These are phyloP conservation scores for Coprinopsis sp. DNA, from an alignment of 768 basidiomycete genomes.

Conservation along the genomic window DNA sequence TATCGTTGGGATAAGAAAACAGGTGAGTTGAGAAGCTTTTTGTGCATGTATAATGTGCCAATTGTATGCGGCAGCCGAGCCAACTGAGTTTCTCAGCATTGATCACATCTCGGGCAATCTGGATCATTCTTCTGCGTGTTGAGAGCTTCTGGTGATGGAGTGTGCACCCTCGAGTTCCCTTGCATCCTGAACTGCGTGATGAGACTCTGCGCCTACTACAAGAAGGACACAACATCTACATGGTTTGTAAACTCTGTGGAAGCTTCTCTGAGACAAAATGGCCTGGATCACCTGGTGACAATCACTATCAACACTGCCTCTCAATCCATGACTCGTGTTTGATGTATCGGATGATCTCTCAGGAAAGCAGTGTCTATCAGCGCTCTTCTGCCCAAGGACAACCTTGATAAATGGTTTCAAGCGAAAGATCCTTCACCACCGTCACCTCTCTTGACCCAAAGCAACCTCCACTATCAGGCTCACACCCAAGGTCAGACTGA, in stretches of 20 bases:
- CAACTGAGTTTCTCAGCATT: too few species aligned
- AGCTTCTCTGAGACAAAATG: conserved; percentile 15
- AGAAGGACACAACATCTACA: too few species aligned
- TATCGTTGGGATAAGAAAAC: too few species aligned
- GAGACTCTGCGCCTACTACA: too few species aligned
- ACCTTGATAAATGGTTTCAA: conserved; percentile 23
- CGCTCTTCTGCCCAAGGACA: conserved; percentile 19
- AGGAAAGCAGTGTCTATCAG: conserved; percentile 18
- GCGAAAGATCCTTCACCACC: conserved; percentile 15
- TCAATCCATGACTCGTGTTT: conserved; percentile 17
- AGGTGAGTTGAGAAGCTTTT: too few species aligned
- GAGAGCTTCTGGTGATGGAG: too few species aligned
- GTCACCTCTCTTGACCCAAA: conserved; percentile 13
- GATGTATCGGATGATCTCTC: conserved; percentile 18
- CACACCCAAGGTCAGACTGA: conserved; percentile 10
- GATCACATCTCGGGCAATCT: too few species aligned
- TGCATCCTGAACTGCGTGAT: too few species aligned
- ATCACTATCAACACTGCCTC: conserved; percentile 12
- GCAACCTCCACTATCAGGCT: conserved; percentile 21
- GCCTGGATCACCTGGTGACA: conserved; percentile 16
- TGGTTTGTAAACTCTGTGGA: conserved; percentile 9
- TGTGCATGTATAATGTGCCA: too few species aligned
- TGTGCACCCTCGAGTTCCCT: too few species aligned
- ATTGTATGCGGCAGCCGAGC: too few species aligned
- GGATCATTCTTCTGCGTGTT: too few species aligned